Evolutionary conservation across 768 basidiomycete species (phyloP), one percentile per base, ranked within the genome.

Genomic region (Crepidotus variabilis): DNA sequence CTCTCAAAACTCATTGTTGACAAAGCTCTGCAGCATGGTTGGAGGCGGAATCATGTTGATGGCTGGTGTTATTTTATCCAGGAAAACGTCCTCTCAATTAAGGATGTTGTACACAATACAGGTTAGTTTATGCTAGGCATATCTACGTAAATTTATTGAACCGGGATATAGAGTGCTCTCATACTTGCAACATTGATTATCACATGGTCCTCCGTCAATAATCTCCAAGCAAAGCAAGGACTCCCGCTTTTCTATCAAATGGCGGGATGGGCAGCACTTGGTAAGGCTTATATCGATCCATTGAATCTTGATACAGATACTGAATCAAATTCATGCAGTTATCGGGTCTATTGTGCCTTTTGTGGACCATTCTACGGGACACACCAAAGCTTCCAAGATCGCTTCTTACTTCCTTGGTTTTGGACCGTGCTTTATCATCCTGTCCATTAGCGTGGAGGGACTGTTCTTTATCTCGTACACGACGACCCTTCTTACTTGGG

Each of bases 381-480:
- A 69, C 22, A 76, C 70, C 4, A 69, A 78, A 1, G 68, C 69
- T 51, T 79, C 83, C 1, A 85, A 80, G 62, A 73, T 87, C 13
- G 69, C 86, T 32, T 75, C 77, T 24, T 82, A 84, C 63, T 89
- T 89, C 67, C 78, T 91, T 47, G 83, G 84, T 6, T 88, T 92
- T 58, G 81, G 83, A 0, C 85, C 86, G 2, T 86, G 84, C 63
- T 94, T 93, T 57, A 77, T 92, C 34, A 78, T 92, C 35, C 77
- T 94, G 16, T 90, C 92, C 2, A 89, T 93, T 67, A 88, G 87
- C 56, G 82, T 87, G 21, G 92, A 94, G 64, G 88, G 86, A 0
- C 74, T 92, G 13, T 94, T 94, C 69, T 92, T 86, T 62, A 73
- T 82, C n/a, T 76, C 82, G 11, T 93, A 87, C 64, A 82, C 83